Base-by-base conservation (phyloP, 169 alveolate species). In the Plasmodium blacklocki region DNA sequence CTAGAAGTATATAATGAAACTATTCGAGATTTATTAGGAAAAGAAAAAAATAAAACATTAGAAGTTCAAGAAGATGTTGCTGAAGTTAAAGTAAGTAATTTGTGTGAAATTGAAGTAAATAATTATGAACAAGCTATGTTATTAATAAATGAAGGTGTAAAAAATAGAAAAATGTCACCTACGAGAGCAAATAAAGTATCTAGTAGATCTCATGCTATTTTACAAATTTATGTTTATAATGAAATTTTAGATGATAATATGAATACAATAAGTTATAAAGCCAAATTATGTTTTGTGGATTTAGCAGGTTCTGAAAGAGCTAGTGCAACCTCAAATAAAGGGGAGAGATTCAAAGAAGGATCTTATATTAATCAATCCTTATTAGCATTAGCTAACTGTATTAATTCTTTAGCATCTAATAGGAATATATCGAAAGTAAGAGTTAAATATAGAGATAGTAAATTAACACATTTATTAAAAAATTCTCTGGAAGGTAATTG, bases 271-370 rank as follows among this genome's bases (percentile, higher is more conserved):
- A 83, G 47, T 89, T 83, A 75, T 23, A 87, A 73, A 50, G 92
- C 97, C 9, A 97, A 97, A 88, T 92, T 98, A 62, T 95, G 98
- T 26, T 93, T 98, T 67, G 97, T 98, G 45, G 99, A 98, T 93
- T 95, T 98, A 68, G 99, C 99, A 2, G 96, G 99, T 1, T 96
- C 98, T 76, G 99, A 98, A 94, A 96, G 99, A 91, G 98, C 97
- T 39, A 97, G 98, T 56, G 98, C 96, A 58, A 97, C 98, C 3
- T 98, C 96, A 71, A 97, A 96, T 67, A 94, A 97, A 85, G 99
- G 98, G 15, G 96, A 95, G 7, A 88, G 99, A 70, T 95, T 97
- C 29, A 95, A 97, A 89, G 99, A 98, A 93, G 99, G 99, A 21
- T 97, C 99, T 3, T 97, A 97, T 88, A 98, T 98, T 70, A 98